phyloP scores from a whole-genome alignment of 768 basidiomycete genomes.

The Termitomyces sp. region DNA sequence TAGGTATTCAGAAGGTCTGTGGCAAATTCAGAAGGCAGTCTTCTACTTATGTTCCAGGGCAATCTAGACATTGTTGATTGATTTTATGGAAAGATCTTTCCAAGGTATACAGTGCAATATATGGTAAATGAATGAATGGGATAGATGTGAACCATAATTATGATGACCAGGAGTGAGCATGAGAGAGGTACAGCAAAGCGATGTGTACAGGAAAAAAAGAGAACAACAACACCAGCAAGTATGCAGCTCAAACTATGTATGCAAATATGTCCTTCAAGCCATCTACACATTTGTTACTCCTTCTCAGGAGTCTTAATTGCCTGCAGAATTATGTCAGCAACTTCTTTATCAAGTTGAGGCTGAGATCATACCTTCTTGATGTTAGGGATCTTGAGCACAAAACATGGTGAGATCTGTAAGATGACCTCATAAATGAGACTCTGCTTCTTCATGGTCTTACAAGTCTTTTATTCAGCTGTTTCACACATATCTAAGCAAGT shows the following conservation, averaged over 20 bases:
- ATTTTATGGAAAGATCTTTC: neutral
- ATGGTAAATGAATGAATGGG: conserved; percentile 1
- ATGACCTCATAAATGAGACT: conserved; percentile 86
- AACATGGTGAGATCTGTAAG: conserved; percentile 83
- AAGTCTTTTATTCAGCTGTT: conserved; percentile 85
- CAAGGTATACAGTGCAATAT: conserved; percentile 8
- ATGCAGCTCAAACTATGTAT: conserved; percentile 52
- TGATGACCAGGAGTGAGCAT: no score
- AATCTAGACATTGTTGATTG: no score
- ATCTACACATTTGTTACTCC: conserved; percentile 92
- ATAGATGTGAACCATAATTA: neutral
- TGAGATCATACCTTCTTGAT: conserved; percentile 78
- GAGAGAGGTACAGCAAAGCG: conserved; percentile 2
- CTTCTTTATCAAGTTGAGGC: neutral
- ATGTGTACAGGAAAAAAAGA: neutral
- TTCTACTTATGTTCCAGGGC: no score
- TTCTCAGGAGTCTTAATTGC: conserved; percentile 95
- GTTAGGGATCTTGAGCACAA: conserved; percentile 91
- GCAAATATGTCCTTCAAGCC: conserved; percentile 86
- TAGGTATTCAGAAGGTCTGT: no score
- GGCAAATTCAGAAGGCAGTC: no score
- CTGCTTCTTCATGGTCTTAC: conserved; percentile 95
- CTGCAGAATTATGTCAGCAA: conserved; percentile 26
- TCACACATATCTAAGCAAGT: neutral
- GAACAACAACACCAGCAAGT: neutral